Base-by-base conservation (phyloP, 129 eudicot genomes). In the Logfia minima region DNA sequence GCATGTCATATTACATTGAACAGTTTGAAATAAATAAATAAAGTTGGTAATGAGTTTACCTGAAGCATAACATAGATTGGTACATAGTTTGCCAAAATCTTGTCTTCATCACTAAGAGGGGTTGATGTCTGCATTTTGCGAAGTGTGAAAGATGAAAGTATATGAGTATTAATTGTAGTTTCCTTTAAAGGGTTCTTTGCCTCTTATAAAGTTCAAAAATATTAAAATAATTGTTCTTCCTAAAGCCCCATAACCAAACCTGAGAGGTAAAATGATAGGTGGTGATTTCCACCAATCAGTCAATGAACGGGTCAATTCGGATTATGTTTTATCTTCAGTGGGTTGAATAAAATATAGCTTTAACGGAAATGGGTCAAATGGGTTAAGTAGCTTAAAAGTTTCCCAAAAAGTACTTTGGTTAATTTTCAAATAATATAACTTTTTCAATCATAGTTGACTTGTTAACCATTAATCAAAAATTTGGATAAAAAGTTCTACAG, bases 21-120 rank as follows among this genome's bases (percentile, higher is more conserved):
- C 8, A 55, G 14, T 10, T 34, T 14, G 3, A 51, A 14, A 14
- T 4, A 21, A 74, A 31, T 9, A 18, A 11, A n/a, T 13, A 34
- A 6, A 11, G 53, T 2, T 13, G 18, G 51, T 28, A 29, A 67
- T n/a, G 32, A 19, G 14, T 79, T 83, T 81, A 92, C 96, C 83
- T 76, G 98, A 68, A 92, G 89, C 98, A 92, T 92, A 48, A 92
- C 98, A 61, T 79, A 92, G 53, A 92, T 79, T 51, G 98, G 98
- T 17, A 88, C 98, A 77, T 92, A 92, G 89, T 92, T 89, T 41
- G 81, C 84, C 45, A 86, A 14, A 74, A 75, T 80, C 31, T 55
- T 85, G 24, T 83, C 77, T 17, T 71, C 26, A 4, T 68, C 80
- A n/a, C 72, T 68, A 64, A 78, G 62, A 63, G 83, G 71, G 66